Base-by-base conservation (phyloP, 331 rosid genomes). In the Malus hybrid region DNA sequence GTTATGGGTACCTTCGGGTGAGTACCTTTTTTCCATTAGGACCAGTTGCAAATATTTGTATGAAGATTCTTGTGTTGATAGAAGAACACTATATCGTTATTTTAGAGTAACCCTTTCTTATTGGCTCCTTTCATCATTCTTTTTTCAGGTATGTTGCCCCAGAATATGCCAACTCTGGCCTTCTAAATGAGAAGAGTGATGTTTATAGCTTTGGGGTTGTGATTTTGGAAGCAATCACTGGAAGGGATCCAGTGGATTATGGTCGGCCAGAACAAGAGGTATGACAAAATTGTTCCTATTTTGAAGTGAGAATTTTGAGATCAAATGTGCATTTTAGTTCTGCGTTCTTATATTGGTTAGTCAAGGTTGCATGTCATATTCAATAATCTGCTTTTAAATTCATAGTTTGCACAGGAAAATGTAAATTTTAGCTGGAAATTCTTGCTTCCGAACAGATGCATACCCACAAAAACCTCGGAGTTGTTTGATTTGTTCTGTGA, bases 1-100 rank as follows among this genome's bases (percentile, higher is more conserved):
- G 96, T 93, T 72, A 93, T 93, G 98, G 98, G 98, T 61, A 93
- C 98, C 79, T 93, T 93, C 26, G 98, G 98, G 98, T 93, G 78
- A 88, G 96, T 81, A 62, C 10, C 32, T 75, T 29, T 73, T 73
- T 53, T 53, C 70, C 70, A 26, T 30, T 26, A 32, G 39, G 5
- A 16, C 1, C 63, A 70, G 36, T 72, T 75, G 53, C 68, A 7
- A 61, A 33, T 44, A 26, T 56, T 61, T n/a, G 5, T 61, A 60
- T 16, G 52, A 55, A 58, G 28, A 29, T 36, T 48, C 9, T 20
- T 33, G 42, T 3, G 57, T 24, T 12, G 29, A 13, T 55, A 16
- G 39, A n/a, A 70, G 48, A 44, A 66, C 39, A 75, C 39, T 71
- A 15, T 56, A 53, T 70, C 44, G 48, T 22, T 29, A 11, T 52